Conservation (phyloP, 1,139 yeast genomes). For the Debaryomyces psychrophilus region DNA sequence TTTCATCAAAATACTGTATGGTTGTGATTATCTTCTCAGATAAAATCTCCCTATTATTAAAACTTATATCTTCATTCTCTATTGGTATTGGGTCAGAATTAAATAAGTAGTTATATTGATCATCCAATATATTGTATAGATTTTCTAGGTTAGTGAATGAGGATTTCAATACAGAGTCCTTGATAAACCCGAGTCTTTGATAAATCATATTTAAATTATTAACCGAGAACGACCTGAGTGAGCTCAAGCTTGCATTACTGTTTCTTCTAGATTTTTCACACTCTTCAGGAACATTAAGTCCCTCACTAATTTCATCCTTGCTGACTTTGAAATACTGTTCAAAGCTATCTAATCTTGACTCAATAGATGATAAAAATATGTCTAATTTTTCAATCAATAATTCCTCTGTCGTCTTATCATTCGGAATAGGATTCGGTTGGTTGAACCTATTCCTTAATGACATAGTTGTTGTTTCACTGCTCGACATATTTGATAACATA, state of each 20-base stretch:
- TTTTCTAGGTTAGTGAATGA: slow-evolving; percentile 50
- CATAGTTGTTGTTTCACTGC: neutral
- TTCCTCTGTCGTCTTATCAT: slow-evolving; percentile 42
- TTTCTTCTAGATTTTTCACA: slow-evolving; percentile 23
- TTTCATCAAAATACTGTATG: slow-evolving; percentile 59
- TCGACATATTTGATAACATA: neutral
- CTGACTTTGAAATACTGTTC: slow-evolving; percentile 52
- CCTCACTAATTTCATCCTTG: slow-evolving; percentile 19
- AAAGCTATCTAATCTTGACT: slow-evolving; percentile 51
- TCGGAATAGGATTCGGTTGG: slow-evolving; percentile 7
- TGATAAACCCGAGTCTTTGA: slow-evolving; percentile 46
- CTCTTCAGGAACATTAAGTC: slow-evolving; percentile 12
- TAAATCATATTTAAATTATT: slow-evolving; percentile 43
- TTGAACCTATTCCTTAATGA: slow-evolving; percentile 19
- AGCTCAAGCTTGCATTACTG: slow-evolving; percentile 31
- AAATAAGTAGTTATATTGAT: slow-evolving; percentile 55
- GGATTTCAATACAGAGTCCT: slow-evolving; percentile 44
- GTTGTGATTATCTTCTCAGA: slow-evolving; percentile 53
- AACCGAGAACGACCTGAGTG: slow-evolving; percentile 37
- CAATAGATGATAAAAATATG: slow-evolving; percentile 55
- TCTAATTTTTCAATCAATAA: slow-evolving; percentile 55
- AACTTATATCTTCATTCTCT: slow-evolving; percentile 18
- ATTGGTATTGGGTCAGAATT: slow-evolving; percentile 19
- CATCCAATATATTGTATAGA: slow-evolving; percentile 55
- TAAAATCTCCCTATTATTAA: slow-evolving; percentile 36